Evolutionary conservation across 768 basidiomycete genomes (phyloP), one percentile per base, ranked within the genome.

Genomic region (Tephrocybe sp.): DNA sequence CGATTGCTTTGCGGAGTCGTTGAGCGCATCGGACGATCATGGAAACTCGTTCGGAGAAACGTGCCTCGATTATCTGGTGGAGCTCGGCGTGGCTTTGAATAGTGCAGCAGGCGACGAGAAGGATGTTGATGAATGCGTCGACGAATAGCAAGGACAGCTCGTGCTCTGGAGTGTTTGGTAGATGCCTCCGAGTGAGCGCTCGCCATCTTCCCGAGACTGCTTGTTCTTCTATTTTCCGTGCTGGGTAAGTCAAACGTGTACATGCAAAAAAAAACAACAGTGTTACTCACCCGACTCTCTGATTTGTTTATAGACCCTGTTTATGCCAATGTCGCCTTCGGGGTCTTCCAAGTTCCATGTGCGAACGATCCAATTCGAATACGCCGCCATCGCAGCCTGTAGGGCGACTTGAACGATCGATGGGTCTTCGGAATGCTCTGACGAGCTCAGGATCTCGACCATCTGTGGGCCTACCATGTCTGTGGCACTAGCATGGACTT

Each of bases 1-100:
- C 81, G 41, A 83, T 73, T 10, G 75, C 76, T 59, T 76, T 79
- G 55, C 81, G 81, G 49, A 84, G 63, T 7, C 69, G 69, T 49
- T 77, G 66, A 2, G 81, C 77, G 4, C 70, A 60, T 18, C 70
- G 68, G 29, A 76, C 70, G 29, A 83, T 66, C 11, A 66, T 58
- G 13, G 59, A 57, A 21, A 83, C 65, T 12, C 71, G 70, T 0
- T 69, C 71, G 1, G 66, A 64, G 54, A 83, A 83, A 22, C 68
- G 70, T 4, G 65, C 57, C 7, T 65, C 62, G 42, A 82, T 63
- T 6, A 67, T 64, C 3, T 72, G 67, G 16, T 69, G 66, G 4
- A 79, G 60, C 12, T 64, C 60, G 12, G 59, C 52, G 36, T 59
- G 55, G n/a, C 52, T 50, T 42, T 54, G 57, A 18, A n/a, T n/a